A percentile compares a stretch with the other conserved stretches of the same genome.
Evolutionary conservation across 75 land plant species (phyloP).

Genomic region (Ceratopteris richardii): DNA sequence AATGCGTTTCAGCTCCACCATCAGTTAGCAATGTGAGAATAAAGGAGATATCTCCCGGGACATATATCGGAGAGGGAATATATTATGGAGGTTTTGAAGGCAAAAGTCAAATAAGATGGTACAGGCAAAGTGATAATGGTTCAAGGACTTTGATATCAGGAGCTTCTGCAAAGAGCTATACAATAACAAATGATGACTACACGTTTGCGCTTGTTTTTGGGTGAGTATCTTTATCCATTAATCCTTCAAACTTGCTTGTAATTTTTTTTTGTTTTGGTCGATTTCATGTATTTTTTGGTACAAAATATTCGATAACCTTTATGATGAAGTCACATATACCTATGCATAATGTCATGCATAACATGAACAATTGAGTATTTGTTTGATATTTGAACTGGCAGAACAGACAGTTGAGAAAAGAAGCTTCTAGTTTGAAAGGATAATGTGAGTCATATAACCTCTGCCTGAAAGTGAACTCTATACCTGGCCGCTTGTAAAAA

Average conservation of each 20-base stretch:
- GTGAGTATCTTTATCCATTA: constrained; percentile 38
- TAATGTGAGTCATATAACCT: no score
- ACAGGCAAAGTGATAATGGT: constrained; percentile 72
- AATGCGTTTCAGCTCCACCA: constrained; percentile 70
- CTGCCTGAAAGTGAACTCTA: no score
- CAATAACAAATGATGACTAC: constrained; percentile 72
- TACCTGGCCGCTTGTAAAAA: no score
- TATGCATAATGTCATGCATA: no score
- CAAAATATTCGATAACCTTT: no score
- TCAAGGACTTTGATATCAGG: constrained; percentile 50
- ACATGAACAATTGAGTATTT: no score
- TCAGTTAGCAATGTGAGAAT: constrained; percentile 55
- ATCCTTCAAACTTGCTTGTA: background rate
- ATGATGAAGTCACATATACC: no score
- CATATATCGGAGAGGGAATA: constrained; percentile 67
- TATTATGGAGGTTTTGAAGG: constrained; percentile 96
- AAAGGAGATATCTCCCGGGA: constrained; percentile 37
- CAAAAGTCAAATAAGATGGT: constrained; percentile 77
- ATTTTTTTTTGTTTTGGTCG: no score
- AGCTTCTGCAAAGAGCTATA: constrained; percentile 61
- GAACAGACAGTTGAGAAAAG: no score
- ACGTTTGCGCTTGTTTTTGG: constrained; percentile 72
- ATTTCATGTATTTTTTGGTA: no score
- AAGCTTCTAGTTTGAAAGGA: no score
- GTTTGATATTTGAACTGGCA: no score